Evolutionary conservation across 202 grass and related monocot species (phyloP), one percentile per base, ranked within the genome.

Genomic region (Panicum virgatum): DNA sequence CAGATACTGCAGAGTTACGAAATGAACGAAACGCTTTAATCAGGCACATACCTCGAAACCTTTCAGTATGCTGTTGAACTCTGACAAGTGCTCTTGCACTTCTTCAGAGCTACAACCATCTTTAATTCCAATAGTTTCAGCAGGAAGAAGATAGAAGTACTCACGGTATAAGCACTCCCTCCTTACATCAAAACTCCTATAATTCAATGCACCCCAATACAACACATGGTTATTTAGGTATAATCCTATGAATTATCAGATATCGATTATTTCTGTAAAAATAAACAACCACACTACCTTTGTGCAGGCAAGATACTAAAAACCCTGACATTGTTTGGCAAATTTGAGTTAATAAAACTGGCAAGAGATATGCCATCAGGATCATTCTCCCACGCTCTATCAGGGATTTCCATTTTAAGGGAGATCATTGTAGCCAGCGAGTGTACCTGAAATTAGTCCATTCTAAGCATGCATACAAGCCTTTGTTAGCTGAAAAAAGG

Each of bases 331-430:
- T 90, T 95, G 44, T 57, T 81, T 0, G 92, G 96, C 64, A 99
- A 77, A 87, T 99, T 89, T 81, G 92, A 96, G 84, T 99, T 99
- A 42, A 96, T 88, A 73, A 76, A 89, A 71, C 94, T 88, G n/a
- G 85, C 89, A 86, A 93, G 92, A 79, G 48, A 30, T 78, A 91
- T 94, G 46, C 91, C 96, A 77, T 83, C 46, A 85, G 82, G 84
- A 84, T 99, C 91, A 3, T 90, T 72, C 42, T 91, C 66, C 96
- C 91, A 98, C 39, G 91, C 96, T 83, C 81, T 75, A 71, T 88
- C 87, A 90, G 96, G 96, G 32, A 98, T 96, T 73, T 98, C 92
- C 96, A 98, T 96, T 87, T 98, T 99, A 72, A 96, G 71, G 57
- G 96, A 92, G 59, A 99, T 96, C 86, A 93, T 94, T 10, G 91